phyloP scores from a whole-genome alignment of 2,329 filamentous ascomycete genomes.

The Penicillium psychrosexuale region DNA sequence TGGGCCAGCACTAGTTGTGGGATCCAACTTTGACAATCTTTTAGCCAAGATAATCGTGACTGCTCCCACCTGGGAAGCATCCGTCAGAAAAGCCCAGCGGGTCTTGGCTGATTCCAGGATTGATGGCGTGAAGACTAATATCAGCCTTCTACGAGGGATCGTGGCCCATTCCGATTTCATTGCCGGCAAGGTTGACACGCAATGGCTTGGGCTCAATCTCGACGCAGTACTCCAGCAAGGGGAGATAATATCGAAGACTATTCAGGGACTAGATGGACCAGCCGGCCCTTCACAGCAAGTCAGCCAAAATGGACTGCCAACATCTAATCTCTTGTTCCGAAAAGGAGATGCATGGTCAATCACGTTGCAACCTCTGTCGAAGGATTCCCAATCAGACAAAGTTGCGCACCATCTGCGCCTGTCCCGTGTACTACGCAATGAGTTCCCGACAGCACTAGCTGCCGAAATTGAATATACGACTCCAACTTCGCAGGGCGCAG shows the following conservation, averaged over 20 bases:
- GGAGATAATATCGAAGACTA: constrained; percentile 24
- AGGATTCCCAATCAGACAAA: constrained; percentile 14
- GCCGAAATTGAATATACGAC: constrained; percentile 53
- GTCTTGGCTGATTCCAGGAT: constrained; percentile 57
- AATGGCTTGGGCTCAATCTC: constrained; percentile 57
- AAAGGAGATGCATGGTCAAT: constrained; percentile 60
- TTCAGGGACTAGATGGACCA: background rate
- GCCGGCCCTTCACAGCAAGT: constrained; percentile 6
- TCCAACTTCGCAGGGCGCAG: constrained; percentile 30
- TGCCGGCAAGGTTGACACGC: constrained; percentile 50
- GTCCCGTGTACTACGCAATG: constrained; percentile 55
- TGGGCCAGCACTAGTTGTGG: constrained; percentile 43
- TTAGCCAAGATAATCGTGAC: constrained; percentile 60
- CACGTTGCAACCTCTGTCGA: constrained; percentile 40
- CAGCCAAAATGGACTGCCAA: constrained; percentile 19
- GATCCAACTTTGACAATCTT: constrained; percentile 58
- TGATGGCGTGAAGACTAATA: constrained; percentile 58
- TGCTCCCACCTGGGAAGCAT: constrained; percentile 51
- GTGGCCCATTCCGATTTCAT: constrained; percentile 52
- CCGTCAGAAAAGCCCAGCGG: constrained; percentile 53
- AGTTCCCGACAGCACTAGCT: constrained; percentile 56
- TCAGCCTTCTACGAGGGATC: constrained; percentile 55
- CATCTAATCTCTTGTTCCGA: constrained; percentile 50
- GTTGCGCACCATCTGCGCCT: constrained; percentile 53
- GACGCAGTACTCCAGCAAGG: constrained; percentile 38